These are phyloP conservation scores for Pythium aquatile DNA, from an alignment of 352 stramenopile genomes.

Conservation along the genomic window DNA sequence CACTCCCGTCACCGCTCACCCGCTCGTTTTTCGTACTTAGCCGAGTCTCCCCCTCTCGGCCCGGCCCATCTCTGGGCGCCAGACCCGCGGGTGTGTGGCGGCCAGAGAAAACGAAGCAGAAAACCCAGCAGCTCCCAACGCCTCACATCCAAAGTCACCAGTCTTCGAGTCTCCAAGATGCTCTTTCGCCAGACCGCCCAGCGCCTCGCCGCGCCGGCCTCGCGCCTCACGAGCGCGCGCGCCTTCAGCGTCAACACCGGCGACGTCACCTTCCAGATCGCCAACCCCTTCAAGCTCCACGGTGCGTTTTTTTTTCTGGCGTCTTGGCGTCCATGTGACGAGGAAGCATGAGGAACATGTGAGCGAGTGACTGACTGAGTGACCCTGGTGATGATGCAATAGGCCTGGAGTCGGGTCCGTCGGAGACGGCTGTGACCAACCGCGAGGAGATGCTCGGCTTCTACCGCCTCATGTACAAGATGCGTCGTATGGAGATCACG, in stretches of 20 bases:
- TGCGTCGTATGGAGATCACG: slow-evolving; percentile 99
- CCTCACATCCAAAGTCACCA: slow-evolving; percentile 28
- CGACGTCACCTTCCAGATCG: slow-evolving; percentile 73
- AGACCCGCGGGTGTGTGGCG: slow-evolving; percentile 21
- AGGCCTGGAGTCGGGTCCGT: slow-evolving; percentile 73
- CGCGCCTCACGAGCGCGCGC: slow-evolving; percentile 33
- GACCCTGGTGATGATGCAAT: not conserved
- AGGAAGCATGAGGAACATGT: not conserved
- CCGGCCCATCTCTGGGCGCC: slow-evolving; percentile 12
- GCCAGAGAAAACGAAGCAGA: slow-evolving; percentile 44
- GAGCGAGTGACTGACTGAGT: not conserved
- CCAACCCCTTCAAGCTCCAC: slow-evolving; percentile 78
- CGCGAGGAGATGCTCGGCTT: slow-evolving; percentile 97
- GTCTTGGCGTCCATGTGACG: slow-evolving; percentile 1
- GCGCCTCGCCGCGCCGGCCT: slow-evolving; percentile 34
- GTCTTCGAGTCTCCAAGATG: slow-evolving; percentile 27
- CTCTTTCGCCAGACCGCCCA: slow-evolving; percentile 61
- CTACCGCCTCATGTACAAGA: slow-evolving; percentile 99
- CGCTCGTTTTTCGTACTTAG: slow-evolving; percentile 8
- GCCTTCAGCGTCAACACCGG: slow-evolving; percentile 60
- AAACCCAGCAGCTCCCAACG: slow-evolving; percentile 18
- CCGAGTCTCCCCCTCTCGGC: slow-evolving; percentile 11
- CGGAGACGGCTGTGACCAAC: slow-evolving; percentile 71
- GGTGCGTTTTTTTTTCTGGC: slow-evolving; percentile 34
- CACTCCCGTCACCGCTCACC: slow-evolving; percentile 3